Evolutionary conservation across 305 asterid species (phyloP), one percentile per base, ranked within the genome.

Genomic region (Solanum hybrid): DNA sequence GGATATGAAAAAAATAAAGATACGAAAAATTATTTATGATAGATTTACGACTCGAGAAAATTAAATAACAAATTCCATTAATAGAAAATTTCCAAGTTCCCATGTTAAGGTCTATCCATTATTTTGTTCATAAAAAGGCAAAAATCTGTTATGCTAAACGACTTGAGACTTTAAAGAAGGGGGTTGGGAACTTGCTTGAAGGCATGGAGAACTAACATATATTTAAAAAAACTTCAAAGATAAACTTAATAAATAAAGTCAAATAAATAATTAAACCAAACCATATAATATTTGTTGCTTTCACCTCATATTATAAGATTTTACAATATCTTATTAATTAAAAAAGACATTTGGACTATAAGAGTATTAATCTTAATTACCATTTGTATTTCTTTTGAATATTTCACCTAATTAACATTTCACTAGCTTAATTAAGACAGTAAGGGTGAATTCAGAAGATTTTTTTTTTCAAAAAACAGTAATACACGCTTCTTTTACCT

Each of bases 111-210:
- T 78, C 27, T 80, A 75, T 45, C 15, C 27, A 39, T 61, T 61
- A 10, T 26, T 7, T 76, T 91, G 89, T 51, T 34, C 73, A 33
- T 88, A 77, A 77, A 36, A 83, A 89, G 89, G 17, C 29, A 83
- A 88, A 84, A 89, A 39, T 88, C 68, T 36, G 91, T 27, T 13
- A 78, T 77, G 92, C 32, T 81, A 57, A 75, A 87, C 70, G 85
- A 86, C 86, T 89, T 75, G 85, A 80, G 51, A 83, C 89, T 84
- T 82, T 89, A 87, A 89, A 77, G 75, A 86, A 51, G 78, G 88
- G 75, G 73, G 88, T 83, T 83, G 88, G 75, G 75, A 83, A 45
- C 38, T 45, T 81, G 32, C 86, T 81, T 81, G 68, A 81, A 81
- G 86, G 65, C n/a, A 81, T 81, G 86, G 86, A 81, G 4, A 81